Base-by-base conservation (phyloP, 371 early-diverging fungal species). In the Apophysomyces sp. region DNA sequence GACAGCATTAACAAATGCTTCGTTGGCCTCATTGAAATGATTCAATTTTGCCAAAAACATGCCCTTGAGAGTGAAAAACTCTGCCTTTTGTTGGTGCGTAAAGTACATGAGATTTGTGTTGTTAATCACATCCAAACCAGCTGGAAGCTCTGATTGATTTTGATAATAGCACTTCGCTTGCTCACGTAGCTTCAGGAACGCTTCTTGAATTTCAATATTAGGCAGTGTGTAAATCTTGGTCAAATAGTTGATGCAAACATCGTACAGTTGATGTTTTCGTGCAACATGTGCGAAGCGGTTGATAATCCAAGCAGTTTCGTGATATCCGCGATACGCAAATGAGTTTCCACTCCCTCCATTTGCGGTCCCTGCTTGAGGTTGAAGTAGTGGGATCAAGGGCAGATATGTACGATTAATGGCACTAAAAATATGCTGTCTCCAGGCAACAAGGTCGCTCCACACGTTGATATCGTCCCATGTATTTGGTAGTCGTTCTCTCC, bases 281-380 rank as follows among this genome's bases (percentile, higher is more conserved):
- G 98, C 96, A n/a, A 98, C 94, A 59, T 96, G 95, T 1, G 99
- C 99, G 73, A 99, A 99, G n/a, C 98, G 89, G 68, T 99, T 99
- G 80, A 98, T 97, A 49, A 98, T 96, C 98, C 99, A 98, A 1
- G 99, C 99, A 21, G 96, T 98, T 76, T 99, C 99, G 72, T 99
- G 99, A 75, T 96, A 98, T 5, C 99, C 99, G 24, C 98, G 91
- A 73, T 94, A 98, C 0, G 98, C 96, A 66, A 90, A 90, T 7
- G 97, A 92, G 65, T 91, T 92, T 13, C 89, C 83, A 13, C 82
- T 82, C 34, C 78, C 76, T 8, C 79, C 73, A 44, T 81, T 88
- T 26, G 74, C 74, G 12, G 81, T 75, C n/a, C 80, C 78, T 13
- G 74, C 63, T 15, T 77, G 80, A 1, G 81, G 77, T 32, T 75